These are phyloP conservation scores for Grosmannia serpens DNA, from an alignment of 2,329 filamentous ascomycete genomes.

Conservation along the genomic window DNA sequence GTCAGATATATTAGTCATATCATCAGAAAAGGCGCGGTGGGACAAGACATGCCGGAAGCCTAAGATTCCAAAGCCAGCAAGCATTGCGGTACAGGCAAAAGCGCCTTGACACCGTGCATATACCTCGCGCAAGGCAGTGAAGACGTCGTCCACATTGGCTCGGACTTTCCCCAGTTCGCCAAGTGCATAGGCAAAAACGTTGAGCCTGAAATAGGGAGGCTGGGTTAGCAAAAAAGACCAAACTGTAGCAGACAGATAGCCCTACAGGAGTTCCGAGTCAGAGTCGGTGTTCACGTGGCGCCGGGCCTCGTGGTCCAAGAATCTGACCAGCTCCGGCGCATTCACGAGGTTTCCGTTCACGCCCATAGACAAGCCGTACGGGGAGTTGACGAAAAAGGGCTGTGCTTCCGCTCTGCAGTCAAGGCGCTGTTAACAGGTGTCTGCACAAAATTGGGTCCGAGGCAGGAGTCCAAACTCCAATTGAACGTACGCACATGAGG, in stretches of 20 bases:
- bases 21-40: slow-evolving; percentile 40
- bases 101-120: slow-evolving; percentile 66
- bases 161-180: slow-evolving; percentile 77
- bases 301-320: slow-evolving; percentile 67
- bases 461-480: not conserved
- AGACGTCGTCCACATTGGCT: slow-evolving; percentile 72
- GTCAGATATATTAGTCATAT: not conserved
- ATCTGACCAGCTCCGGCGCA: slow-evolving; percentile 54
- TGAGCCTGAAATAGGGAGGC: slow-evolving; percentile 45
- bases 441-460: not conserved
- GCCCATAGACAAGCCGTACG: slow-evolving; percentile 69
- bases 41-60: slow-evolving; percentile 43
- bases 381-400: slow-evolving; percentile 84
- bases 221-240: not conserved
- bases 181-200: slow-evolving; percentile 75
- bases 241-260: not conserved
- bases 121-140: slow-evolving; percentile 59
- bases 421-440: not conserved
- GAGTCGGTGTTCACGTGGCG: slow-evolving; percentile 85
- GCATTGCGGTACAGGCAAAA: slow-evolving; percentile 75
- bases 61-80: slow-evolving; percentile 70
- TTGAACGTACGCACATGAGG: slow-evolving; percentile 35
- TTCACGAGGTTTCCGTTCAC: slow-evolving; percentile 88
- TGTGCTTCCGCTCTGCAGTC: slow-evolving; percentile 65
- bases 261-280: slow-evolving; percentile 65